Percentiles rank a stretch among this genome's conserved stretches.
phyloP scores from a whole-genome alignment of 2,329 filamentous ascomycete species.

The Colletotrichum kahawae region DNA sequence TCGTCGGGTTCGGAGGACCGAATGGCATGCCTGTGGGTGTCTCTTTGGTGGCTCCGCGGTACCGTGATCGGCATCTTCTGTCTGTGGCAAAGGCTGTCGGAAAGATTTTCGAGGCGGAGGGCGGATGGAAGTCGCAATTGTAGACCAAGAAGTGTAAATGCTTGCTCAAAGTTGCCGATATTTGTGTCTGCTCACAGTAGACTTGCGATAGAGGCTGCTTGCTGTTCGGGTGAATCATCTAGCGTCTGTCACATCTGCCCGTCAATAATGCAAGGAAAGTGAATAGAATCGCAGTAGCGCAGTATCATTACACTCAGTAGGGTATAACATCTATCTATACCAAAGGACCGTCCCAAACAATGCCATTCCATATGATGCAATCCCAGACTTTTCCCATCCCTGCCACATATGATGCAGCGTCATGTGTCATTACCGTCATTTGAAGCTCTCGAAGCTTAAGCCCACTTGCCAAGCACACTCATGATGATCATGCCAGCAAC shows the following conservation, averaged over 20 bases:
- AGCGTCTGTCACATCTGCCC: too few species aligned
- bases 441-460: slow-evolving; percentile 41
- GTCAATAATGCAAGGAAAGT: not conserved
- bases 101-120: slow-evolving; percentile 35
- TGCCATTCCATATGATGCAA: not conserved
- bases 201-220: rapidly evolving
- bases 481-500: slow-evolving; percentile 70
- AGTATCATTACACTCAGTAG: slow-evolving; percentile 7
- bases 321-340: slow-evolving; percentile 11
- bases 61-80: slow-evolving; percentile 49
- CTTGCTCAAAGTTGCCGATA: too few species aligned
- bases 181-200: too few species aligned
- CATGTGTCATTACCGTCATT: not conserved
- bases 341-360: not conserved
- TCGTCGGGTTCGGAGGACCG: slow-evolving; percentile 64
- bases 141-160: not conserved
- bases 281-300: not conserved
- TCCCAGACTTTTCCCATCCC: not conserved
- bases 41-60: slow-evolving; percentile 54
- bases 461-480: slow-evolving; percentile 79
- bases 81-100: slow-evolving; percentile 43
- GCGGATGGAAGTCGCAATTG: slow-evolving; percentile 32
- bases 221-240: not conserved
- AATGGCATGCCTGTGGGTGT: slow-evolving; percentile 64
- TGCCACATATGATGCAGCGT: not conserved